These are phyloP conservation scores for Penicillium sp. DNA, from an alignment of 2,329 filamentous ascomycete species.

Conservation along the genomic window DNA sequence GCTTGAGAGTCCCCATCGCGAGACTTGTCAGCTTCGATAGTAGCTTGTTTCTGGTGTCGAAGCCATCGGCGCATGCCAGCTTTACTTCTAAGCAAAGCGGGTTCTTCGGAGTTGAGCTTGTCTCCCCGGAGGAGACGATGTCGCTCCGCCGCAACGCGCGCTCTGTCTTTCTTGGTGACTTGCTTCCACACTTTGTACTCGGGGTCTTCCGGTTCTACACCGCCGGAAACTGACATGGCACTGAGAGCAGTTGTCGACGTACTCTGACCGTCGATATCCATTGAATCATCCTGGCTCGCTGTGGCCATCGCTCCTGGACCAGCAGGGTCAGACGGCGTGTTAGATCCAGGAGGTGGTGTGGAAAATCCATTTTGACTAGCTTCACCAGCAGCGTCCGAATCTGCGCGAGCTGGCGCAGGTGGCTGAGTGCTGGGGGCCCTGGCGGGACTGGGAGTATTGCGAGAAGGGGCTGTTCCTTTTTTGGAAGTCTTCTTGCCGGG, in stretches of 20 bases:
- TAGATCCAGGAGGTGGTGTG: conserved; percentile 75
- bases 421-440: conserved; percentile 50
- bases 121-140: conserved; percentile 82
- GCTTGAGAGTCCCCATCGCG: conserved; percentile 48
- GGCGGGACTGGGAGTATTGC: conserved; percentile 76
- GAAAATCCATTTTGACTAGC: conserved; percentile 79
- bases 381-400: conserved; percentile 73
- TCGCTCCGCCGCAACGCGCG: conserved; percentile 79
- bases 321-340: conserved; percentile 72
- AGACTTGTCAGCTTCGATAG: conserved; percentile 52
- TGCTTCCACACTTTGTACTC: conserved; percentile 99
- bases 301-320: conserved; percentile 59
- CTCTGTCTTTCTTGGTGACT: conserved; percentile 94
- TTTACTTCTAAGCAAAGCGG: conserved; percentile 79
- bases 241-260: conserved; percentile 68
- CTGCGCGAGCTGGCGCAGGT: conserved; percentile 55
- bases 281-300: conserved; percentile 75
- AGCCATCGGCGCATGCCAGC: conserved; percentile 87
- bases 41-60: conserved; percentile 71
- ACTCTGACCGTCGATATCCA: conserved; percentile 77
- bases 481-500: conserved; percentile 71
- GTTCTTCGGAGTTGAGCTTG: conserved; percentile 81
- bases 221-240: conserved; percentile 69
- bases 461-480: conserved; percentile 62
- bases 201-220: conserved; percentile 78